Evolutionary conservation across 257 asterid species (phyloP).

Genomic region (Ligustrum vulgare): DNA sequence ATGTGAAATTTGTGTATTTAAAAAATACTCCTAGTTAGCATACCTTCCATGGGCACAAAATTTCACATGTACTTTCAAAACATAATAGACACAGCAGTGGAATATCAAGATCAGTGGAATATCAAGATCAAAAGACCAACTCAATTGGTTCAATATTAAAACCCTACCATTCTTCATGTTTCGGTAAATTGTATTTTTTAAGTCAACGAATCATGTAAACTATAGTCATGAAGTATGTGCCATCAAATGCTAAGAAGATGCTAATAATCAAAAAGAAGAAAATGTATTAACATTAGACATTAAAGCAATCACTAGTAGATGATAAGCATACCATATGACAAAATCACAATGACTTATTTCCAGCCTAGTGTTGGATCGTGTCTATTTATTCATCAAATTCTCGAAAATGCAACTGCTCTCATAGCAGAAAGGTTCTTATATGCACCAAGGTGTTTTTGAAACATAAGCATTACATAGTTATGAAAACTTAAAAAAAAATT

Average conservation of each 20-base stretch:
- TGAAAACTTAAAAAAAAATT: slow-evolving; percentile 3
- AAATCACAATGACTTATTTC: slow-evolving; percentile 86
- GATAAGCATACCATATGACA: slow-evolving; percentile 66
- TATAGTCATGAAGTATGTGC: neutral
- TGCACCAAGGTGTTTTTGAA: slow-evolving; percentile 42
- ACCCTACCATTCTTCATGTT: too few species aligned
- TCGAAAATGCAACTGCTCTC: slow-evolving; percentile 85
- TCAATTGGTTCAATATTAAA: too few species aligned
- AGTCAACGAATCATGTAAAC: slow-evolving; percentile 4
- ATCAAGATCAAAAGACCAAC: too few species aligned
- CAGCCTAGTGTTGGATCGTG: slow-evolving; percentile 89
- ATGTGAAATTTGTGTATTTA: too few species aligned
- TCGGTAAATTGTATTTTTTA: neutral
- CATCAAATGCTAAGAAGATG: slow-evolving; percentile 4
- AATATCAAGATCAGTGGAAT: too few species aligned
- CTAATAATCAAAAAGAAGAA: slow-evolving; percentile 2
- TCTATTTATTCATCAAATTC: slow-evolving; percentile 78
- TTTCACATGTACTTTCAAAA: too few species aligned
- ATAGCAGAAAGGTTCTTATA: slow-evolving; percentile 82
- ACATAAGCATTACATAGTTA: slow-evolving; percentile 18
- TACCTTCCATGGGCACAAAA: too few species aligned
- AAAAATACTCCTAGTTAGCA: too few species aligned
- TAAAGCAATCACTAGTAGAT: slow-evolving; percentile 18
- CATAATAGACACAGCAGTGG: too few species aligned
- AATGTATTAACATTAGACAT: slow-evolving; percentile 1